These are phyloP conservation scores for Paramecium sonneborni DNA, from an alignment of 73 alveolate genomes.

Conservation along the genomic window DNA sequence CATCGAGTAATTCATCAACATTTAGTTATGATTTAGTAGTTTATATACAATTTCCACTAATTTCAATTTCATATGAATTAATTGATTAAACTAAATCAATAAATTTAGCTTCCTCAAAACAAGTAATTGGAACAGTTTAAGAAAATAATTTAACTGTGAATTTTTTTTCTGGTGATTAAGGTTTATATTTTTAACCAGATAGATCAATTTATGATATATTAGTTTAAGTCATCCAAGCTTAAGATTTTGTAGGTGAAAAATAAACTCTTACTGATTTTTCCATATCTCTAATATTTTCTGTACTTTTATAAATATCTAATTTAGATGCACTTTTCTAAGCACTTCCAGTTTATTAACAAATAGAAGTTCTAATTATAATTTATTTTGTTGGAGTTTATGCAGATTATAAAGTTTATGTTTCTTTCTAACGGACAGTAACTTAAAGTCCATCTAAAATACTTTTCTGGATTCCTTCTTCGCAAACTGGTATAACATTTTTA, in stretches of 20 bases:
- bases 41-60: conserved; percentile 13
- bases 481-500: conserved; percentile 26
- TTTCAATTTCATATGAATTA: conserved; percentile 29
- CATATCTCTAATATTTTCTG: conserved; percentile 35
- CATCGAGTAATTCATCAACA: conserved; percentile 6
- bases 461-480: background rate
- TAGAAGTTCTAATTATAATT: conserved; percentile 26
- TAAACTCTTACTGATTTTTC: conserved; percentile 54
- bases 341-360: conserved; percentile 27
- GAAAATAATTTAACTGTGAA: conserved; percentile 35
- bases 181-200: background rate
- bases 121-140: background rate
- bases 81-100: conserved; percentile 12
- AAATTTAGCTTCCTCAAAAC: conserved; percentile 54
- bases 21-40: background rate
- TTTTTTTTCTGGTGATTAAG: conserved; percentile 41
- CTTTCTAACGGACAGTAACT: conserved; percentile 48
- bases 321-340: conserved; percentile 50
- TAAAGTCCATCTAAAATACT: conserved; percentile 1
- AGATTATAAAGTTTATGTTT: background rate
- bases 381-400: conserved; percentile 24
- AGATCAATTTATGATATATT: conserved; percentile 24
- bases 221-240: conserved; percentile 47
- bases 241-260: conserved; percentile 42
- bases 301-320: conserved; percentile 40